A percentile compares a stretch with the other conserved stretches of the same genome.
These are phyloP conservation scores for Amorphotheca resinae DNA, from an alignment of 495 filamentous ascomycete species.

Conservation along the genomic window DNA sequence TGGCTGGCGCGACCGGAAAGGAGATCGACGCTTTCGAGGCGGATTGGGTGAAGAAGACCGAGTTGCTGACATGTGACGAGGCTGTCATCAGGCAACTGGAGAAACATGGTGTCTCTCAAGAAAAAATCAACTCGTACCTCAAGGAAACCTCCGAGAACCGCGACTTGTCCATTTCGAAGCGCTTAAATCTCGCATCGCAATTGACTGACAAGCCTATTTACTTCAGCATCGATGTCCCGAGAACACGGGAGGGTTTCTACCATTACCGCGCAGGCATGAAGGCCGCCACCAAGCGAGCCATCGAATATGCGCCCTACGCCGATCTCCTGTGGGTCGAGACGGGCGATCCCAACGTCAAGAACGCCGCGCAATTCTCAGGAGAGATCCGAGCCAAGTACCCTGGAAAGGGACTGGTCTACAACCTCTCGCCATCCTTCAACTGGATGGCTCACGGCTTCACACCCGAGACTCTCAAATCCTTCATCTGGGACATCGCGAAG, in stretches of 20 bases:
- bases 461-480: slow-evolving; percentile 62
- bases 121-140: slow-evolving; percentile 54
- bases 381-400: slow-evolving; percentile 55
- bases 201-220: slow-evolving; percentile 53
- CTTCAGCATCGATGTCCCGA: slow-evolving; percentile 86
- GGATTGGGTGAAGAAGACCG: slow-evolving; percentile 79
- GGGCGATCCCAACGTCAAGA: slow-evolving; percentile 68
- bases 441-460: slow-evolving; percentile 94
- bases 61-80: slow-evolving; percentile 85
- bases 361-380: slow-evolving; percentile 59
- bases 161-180: slow-evolving; percentile 62
- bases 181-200: slow-evolving; percentile 55
- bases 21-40: slow-evolving; percentile 82
- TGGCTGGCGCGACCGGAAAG: slow-evolving; percentile 54
- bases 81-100: slow-evolving; percentile 66
- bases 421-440: slow-evolving; percentile 92
- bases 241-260: slow-evolving; percentile 92
- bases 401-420: slow-evolving; percentile 88
- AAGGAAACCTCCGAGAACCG: slow-evolving; percentile 43
- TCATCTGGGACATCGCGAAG: slow-evolving; percentile 91
- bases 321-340: slow-evolving; percentile 98
- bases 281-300: slow-evolving; percentile 85
- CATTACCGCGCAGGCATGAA: slow-evolving; percentile 82
- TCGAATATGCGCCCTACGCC: slow-evolving; percentile 81
- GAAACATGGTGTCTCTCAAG: slow-evolving; percentile 42